Base-by-base conservation (phyloP, 495 filamentous ascomycete genomes). In the Aspergillus nidulans region DNA sequence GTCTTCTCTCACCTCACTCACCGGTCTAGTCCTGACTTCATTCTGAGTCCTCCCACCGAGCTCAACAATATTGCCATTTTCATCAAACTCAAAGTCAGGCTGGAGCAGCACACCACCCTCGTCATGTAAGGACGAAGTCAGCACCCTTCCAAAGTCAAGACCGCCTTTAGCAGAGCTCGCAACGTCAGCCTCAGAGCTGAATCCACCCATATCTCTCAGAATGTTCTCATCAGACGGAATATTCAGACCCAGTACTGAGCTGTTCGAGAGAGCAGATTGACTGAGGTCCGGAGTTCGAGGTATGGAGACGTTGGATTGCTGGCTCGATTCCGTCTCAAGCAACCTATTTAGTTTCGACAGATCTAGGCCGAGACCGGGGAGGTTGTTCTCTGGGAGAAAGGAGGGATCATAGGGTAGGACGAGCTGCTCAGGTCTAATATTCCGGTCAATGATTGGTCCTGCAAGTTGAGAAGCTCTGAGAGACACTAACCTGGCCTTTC, bases 361-460 rank as follows among this genome's bases (percentile, higher is more conserved):
- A 48, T 88, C 81, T 26, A 88, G 61, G 34, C 86, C 78, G 18
- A 86, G 66, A 9, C 74, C 72, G 10, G 79, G 79, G 16, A 88
- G 73, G 43, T 67, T 70, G 20, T 82, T 77, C 36, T 89, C 87
- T 0, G 88, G 88, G 1, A 91, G 66, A 60, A 97, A 96, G n/a
- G 83, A 79, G 6, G 91, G 91, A 66, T 97, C 94, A 57, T 98
- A 90, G 19, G 78, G 72, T 4, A 97, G 77, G 13, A 91, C 67
- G 42, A 96, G 82, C 57, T 90, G 88, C 41, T 88, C 87, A 19
- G 85, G 86, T 55, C 92, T 96, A 6, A 28, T 18, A 1, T 30
- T 26, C 53, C 19, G 9, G 53, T 15, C 16, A 19, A 5, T 38
- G 20, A 16, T 39, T 15, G 19, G 6, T 9, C 12, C 19, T 16